Percentiles rank a stretch among this genome's conserved stretches.
Evolutionary conservation across 106 monocot genomes (phyloP).

Genomic region (Acorus calamus): DNA sequence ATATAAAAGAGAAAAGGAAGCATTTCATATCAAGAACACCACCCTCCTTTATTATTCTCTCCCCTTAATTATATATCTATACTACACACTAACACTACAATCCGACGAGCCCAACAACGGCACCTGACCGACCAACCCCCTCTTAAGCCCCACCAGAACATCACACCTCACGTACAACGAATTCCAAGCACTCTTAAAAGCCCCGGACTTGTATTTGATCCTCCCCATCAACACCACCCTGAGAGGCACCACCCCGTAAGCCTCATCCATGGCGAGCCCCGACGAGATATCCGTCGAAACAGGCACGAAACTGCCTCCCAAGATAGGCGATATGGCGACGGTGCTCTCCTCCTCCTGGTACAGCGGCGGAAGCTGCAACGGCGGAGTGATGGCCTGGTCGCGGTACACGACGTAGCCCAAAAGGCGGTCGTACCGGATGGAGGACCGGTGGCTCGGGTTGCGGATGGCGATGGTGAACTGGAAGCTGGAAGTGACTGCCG

Average conservation of each 20-base stretch:
- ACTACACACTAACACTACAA: constrained; percentile 9
- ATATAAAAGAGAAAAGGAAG: too few species aligned
- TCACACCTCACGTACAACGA: constrained; percentile 51
- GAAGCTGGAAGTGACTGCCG: constrained; percentile 8
- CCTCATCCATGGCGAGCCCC: constrained; percentile 35
- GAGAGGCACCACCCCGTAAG: constrained; percentile 38
- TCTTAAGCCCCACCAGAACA: constrained; percentile 35
- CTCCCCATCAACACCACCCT: constrained; percentile 51
- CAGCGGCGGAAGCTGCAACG: constrained; percentile 41
- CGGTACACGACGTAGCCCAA: constrained; percentile 33
- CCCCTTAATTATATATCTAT: too few species aligned
- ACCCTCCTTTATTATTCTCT: too few species aligned
- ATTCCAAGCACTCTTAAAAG: constrained; percentile 48
- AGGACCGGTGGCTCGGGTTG: constrained; percentile 24
- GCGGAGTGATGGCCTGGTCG: constrained; percentile 47
- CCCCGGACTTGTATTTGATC: constrained; percentile 46
- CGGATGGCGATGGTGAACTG: constrained; percentile 17
- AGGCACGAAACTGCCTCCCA: constrained; percentile 32
- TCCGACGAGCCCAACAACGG: constrained; percentile 46
- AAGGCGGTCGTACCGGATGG: constrained; percentile 47
- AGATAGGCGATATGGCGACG: constrained; percentile 41
- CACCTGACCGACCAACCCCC: constrained; percentile 26
- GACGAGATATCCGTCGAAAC: constrained; percentile 29
- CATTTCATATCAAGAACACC: too few species aligned
- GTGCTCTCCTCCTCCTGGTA: constrained; percentile 29